Conservation (phyloP, 805 yeast genomes). For the Priceomyces carsonii region DNA sequence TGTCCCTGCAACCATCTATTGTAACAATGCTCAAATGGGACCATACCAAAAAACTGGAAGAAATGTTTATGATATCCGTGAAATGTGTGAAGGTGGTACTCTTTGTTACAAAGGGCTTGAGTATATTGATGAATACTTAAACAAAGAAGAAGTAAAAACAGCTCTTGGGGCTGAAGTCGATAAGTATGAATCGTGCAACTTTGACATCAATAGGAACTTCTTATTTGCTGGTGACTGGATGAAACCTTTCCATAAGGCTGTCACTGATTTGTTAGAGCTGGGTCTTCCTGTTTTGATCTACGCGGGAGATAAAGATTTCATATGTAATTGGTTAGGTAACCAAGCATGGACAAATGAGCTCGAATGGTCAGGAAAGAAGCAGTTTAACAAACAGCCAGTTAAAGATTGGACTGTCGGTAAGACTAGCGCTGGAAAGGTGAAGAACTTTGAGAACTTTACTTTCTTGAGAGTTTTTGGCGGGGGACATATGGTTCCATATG, state of each 20-base stretch:
- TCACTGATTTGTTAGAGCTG: slow-evolving; percentile 64
- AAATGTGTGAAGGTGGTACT: slow-evolving; percentile 63
- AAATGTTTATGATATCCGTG: slow-evolving; percentile 89
- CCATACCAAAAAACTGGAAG: slow-evolving; percentile 84
- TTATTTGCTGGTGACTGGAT: slow-evolving; percentile 87
- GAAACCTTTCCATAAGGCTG: slow-evolving; percentile 68
- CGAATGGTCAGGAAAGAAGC: slow-evolving; percentile 59
- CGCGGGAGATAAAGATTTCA: slow-evolving; percentile 94
- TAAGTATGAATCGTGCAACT: slow-evolving; percentile 71
- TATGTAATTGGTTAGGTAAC: slow-evolving; percentile 93
- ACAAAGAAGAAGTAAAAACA: slow-evolving; percentile 69
- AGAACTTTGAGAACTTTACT: slow-evolving; percentile 71
- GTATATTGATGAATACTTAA: slow-evolving; percentile 77
- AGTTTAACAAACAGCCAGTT: slow-evolving; percentile 44
- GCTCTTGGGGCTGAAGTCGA: slow-evolving; percentile 93
- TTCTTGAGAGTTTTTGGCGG: slow-evolving; percentile 85
- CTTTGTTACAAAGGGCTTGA: slow-evolving; percentile 81
- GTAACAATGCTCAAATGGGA: slow-evolving; percentile 79
- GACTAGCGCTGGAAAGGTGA: slow-evolving; percentile 64
- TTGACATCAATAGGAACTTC: slow-evolving; percentile 77
- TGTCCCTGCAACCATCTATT: slow-evolving; percentile 88
- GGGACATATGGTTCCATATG: slow-evolving; percentile 95
- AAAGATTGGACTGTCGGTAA: slow-evolving; percentile 44
- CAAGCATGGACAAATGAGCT: slow-evolving; percentile 75
- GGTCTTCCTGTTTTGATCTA: slow-evolving; percentile 80